Base-by-base conservation (phyloP, 129 eudicot genomes). In the Artemisia annua region DNA sequence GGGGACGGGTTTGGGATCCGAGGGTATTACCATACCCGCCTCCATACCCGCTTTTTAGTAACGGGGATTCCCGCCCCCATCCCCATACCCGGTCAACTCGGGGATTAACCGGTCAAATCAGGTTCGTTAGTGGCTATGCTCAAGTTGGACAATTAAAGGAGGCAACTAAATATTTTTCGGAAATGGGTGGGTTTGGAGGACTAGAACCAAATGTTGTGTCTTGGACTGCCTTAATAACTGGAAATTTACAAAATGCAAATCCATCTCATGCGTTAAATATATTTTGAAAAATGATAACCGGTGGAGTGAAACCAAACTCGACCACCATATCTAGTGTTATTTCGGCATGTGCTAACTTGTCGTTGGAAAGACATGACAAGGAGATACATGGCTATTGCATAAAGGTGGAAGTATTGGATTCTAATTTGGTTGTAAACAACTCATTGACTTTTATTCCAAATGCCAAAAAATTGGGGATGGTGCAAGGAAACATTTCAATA, bases 381-480 rank as follows among this genome's bases (percentile, higher is more conserved):
- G 85, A 84, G 63, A 63, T 84, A 28, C 85, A 84, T 56, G 85
- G 87, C 5, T 80, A 84, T 68, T 84, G 87, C 74, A 68, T 84
- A 67, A 84, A 80, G 59, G 77, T 3, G 0, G 75, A 55, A 59
- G 87, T 72, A 44, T 1, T 84, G 74, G 82, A 84, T 73, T 80
- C 85, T 39, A 76, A 69, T 80, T 48, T 80, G 72, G 61, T 76
- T 52, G 78, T 84, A 20, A 62, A 75, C 63, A 84, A 84, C 60
- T 73, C 82, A 73, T 84, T 4, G 52, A 58, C 76, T 77, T 83
- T 28, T 83, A 83, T 44, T 67, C 73, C 3, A 83, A 83, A 71
- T 83, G 76, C 66, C 55, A 52, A 46, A 68, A 67, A 13, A 0
- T 44, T 14, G 72, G 71, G 46, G 69, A 84, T 8, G 64, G 53